These are phyloP conservation scores for Fagopyrum esculentum DNA, from an alignment of 148 eudicot species.

Conservation along the genomic window DNA sequence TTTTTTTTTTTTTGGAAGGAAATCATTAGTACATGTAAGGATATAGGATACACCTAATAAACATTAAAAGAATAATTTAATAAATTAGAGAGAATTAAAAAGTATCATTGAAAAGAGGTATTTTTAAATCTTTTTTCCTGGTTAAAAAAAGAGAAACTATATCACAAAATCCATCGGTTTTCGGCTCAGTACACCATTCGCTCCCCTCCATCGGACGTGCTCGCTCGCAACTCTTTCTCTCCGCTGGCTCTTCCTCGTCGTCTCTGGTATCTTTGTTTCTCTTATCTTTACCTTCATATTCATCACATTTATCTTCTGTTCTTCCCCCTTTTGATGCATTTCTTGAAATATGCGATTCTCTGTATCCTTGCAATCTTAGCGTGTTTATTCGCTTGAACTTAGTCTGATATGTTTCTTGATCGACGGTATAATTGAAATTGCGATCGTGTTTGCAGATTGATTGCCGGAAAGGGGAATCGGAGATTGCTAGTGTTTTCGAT, in stretches of 20 bases:
- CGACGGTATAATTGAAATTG: not conserved
- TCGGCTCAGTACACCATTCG: not conserved
- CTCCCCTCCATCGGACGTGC: not conserved
- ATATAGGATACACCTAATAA: too few relatives aligned
- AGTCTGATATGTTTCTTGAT: not conserved
- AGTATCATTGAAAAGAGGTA: too few relatives aligned
- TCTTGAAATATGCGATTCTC: not conserved
- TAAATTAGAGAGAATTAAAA: too few relatives aligned
- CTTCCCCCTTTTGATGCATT: conserved; percentile 8
- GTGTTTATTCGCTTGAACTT: not conserved
- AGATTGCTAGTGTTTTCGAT: not conserved
- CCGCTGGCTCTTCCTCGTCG: conserved; percentile 1
- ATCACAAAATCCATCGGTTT: not conserved
- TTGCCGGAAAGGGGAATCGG: not conserved
- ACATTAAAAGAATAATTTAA: too few relatives aligned
- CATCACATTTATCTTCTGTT: not conserved
- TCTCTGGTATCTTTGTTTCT: not conserved
- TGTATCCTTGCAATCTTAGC: not conserved
- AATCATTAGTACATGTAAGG: too few relatives aligned
- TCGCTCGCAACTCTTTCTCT: not conserved
- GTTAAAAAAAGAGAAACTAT: too few relatives aligned
- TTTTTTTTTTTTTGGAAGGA: too few relatives aligned
- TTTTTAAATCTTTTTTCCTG: too few relatives aligned
- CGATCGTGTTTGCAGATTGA: conserved; percentile 2
- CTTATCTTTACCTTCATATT: not conserved